These are phyloP conservation scores for Microdochium bolleyi DNA, from an alignment of 2,329 filamentous ascomycete genomes.

Conservation along the genomic window DNA sequence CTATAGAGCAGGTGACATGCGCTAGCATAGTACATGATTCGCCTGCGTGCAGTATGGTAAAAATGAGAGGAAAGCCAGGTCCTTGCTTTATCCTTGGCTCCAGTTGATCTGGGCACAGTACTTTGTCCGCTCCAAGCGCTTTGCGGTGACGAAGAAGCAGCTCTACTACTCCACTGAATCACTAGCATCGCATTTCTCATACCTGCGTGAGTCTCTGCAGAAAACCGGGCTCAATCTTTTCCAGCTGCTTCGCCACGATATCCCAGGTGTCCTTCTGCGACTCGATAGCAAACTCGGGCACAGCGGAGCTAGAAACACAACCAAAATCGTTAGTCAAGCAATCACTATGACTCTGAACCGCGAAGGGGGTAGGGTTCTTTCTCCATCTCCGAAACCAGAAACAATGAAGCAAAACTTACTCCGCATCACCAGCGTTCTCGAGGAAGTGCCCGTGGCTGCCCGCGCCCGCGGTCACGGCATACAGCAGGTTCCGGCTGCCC, in stretches of 20 bases:
- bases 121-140: too few relatives aligned
- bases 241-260: slow-evolving; percentile 15
- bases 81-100: too few relatives aligned
- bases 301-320: background rate
- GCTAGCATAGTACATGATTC: too few relatives aligned
- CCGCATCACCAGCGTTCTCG: slow-evolving; percentile 14
- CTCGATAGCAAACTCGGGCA: slow-evolving; percentile 2
- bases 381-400: too few relatives aligned
- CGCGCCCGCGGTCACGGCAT: slow-evolving; percentile 15
- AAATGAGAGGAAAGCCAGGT: too few relatives aligned
- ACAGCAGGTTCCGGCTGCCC: slow-evolving; percentile 19
- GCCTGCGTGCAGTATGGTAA: too few relatives aligned
- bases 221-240: slow-evolving; percentile 12
- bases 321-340: background rate
- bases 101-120: too few relatives aligned
- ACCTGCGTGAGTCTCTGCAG: background rate
- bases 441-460: slow-evolving; percentile 18
- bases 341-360: background rate
- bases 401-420: slow-evolving; percentile 11
- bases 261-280: slow-evolving; percentile 19
- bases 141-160: too few relatives aligned
- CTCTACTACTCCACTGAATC: too few relatives aligned
- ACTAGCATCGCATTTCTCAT: background rate
- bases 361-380: background rate
- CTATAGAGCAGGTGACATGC: too few relatives aligned